Base-by-base conservation (phyloP, 2,329 filamentous ascomycete species). In the Colletotrichum eremochloae region DNA sequence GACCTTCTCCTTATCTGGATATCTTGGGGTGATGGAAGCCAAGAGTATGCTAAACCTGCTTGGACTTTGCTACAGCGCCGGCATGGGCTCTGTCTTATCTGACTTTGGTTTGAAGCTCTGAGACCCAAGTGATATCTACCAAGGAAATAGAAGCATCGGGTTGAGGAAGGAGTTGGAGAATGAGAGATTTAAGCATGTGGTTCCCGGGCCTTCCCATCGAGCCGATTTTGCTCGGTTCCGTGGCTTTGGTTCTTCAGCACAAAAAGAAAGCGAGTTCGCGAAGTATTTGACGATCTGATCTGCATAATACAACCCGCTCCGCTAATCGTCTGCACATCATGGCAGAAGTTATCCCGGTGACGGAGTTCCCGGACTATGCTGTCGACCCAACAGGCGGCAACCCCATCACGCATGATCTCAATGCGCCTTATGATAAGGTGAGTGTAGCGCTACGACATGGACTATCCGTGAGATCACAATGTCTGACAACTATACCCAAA, bases 371-470 rank as follows among this genome's bases (percentile, higher is more conserved):
- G 0, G 83, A 84, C 63, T 85, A 84, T 67, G 76, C 70, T 68
- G 76, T 77, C 48, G 77, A 81, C 63, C 82, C 83, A 6, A 79
- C 79, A 2, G 84, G 84, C 36, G 84, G 83, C n/a, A 77, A 85
- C 58, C 83, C 84, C 14, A 76, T 84, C 55, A 84, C 83, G 0
- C 80, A 83, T 60, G 81, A 86, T 62, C 78, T 86, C 65, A 85
- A 84, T 72, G 81, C 82, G 1, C 80, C 80, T 0, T 85, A 85
- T 56, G 82, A 86, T 70, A 86, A 85, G 76, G 79, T 79, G 46
- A 58, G 67, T 4, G 58, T 14, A 4, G 5, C 11, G 36, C 14
- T 11, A 8, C 38, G 5, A 3, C 2, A 9, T 29, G 1, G 5
- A 6, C 20, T 2, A 14, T 20, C 5, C 1, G 7, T 31, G 15